Evolutionary conservation across 345 rosid species (phyloP).

Genomic region (Toxicodendron radicans): DNA sequence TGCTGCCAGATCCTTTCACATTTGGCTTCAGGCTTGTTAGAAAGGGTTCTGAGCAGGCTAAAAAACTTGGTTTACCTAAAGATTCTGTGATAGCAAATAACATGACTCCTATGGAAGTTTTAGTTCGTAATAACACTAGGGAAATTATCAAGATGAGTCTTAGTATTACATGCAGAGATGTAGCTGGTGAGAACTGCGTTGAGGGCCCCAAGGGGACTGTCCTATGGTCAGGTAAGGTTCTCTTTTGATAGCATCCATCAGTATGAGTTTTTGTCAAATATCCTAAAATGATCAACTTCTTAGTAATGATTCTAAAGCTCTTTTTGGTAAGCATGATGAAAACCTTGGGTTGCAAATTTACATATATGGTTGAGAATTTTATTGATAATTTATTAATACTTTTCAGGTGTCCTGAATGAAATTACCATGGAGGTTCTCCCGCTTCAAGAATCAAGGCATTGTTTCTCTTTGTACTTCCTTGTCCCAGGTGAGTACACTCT

Average conservation of each 20-base stretch:
- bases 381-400: no score
- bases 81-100: slow-evolving; percentile 69
- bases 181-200: slow-evolving; percentile 88
- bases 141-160: slow-evolving; percentile 81
- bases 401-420: slow-evolving; percentile 71
- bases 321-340: background rate
- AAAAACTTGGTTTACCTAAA: slow-evolving; percentile 19
- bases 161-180: slow-evolving; percentile 84
- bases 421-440: slow-evolving; percentile 79
- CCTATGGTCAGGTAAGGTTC: slow-evolving; percentile 78
- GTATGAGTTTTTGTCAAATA: background rate
- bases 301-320: background rate
- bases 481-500: slow-evolving; percentile 94
- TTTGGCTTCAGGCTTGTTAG: slow-evolving; percentile 81
- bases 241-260: background rate
- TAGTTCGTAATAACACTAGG: slow-evolving; percentile 85
- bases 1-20: slow-evolving; percentile 95
- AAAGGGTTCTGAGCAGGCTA: slow-evolving; percentile 25
- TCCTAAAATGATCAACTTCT: background rate
- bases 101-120: slow-evolving; percentile 88
- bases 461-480: slow-evolving; percentile 82
- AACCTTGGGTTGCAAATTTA: background rate
- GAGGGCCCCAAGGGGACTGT: slow-evolving; percentile 90
- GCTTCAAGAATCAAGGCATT: slow-evolving; percentile 65
- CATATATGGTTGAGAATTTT: no score